phyloP scores from a whole-genome alignment of 2,329 filamentous ascomycete genomes.

The Davidsoniella australis region DNA sequence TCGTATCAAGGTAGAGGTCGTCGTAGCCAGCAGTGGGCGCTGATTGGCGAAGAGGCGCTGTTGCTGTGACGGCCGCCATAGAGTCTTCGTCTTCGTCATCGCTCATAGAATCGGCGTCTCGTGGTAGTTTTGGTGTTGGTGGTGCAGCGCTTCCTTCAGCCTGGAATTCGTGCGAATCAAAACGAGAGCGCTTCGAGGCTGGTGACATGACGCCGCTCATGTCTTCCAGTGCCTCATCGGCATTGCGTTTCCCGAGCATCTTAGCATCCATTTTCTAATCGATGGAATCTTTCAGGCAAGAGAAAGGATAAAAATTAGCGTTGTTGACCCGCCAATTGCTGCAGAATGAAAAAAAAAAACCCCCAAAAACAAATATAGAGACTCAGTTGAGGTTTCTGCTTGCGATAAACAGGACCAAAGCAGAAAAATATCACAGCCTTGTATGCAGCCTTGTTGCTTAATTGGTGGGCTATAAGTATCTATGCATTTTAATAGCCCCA shows the following conservation, averaged over 20 bases:
- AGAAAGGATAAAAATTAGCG: background rate
- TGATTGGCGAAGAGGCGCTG: constrained; percentile 46
- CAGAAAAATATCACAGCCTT: constrained; percentile 6
- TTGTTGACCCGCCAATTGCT: background rate
- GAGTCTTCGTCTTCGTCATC: constrained; percentile 25
- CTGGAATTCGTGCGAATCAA: constrained; percentile 19
- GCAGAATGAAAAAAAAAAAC: background rate
- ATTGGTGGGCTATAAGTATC: background rate
- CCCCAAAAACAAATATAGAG: background rate
- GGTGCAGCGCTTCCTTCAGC: constrained; percentile 13
- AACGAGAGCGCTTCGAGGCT: constrained; percentile 39
- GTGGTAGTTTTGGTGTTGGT: constrained; percentile 2
- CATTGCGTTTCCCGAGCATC: constrained; percentile 32
- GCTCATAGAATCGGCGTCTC: constrained; percentile 13
- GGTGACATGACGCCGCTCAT: constrained; percentile 37
- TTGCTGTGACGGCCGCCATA: constrained; percentile 16
- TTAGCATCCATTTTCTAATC: background rate
- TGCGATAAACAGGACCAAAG: background rate
- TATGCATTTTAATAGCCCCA: background rate
- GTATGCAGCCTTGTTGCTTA: background rate
- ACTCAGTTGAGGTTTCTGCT: background rate
- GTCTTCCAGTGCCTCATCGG: constrained; percentile 38
- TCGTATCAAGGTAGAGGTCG: constrained; percentile 94
- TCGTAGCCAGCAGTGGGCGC: constrained; percentile 78
- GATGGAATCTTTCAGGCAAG: background rate